phyloP scores from a whole-genome alignment of 352 stramenopile genomes.

The Stramenopiles sp. region DNA sequence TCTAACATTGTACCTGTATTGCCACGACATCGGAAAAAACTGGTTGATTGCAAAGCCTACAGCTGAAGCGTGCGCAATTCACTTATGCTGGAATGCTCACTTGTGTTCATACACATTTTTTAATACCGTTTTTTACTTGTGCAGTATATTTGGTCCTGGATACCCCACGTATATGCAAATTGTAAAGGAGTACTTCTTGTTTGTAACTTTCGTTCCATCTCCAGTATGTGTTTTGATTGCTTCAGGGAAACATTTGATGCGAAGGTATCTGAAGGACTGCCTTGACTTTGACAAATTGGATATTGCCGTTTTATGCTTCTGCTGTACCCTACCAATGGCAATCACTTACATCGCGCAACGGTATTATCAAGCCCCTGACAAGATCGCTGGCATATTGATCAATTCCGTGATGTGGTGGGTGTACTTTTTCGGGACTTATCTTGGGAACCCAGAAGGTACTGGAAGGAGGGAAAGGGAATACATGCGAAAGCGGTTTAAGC shows the following conservation, averaged over 20 bases:
- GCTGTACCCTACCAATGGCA: neutral
- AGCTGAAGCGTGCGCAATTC: neutral
- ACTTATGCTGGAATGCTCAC: neutral
- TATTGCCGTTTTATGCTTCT: neutral
- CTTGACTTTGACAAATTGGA: neutral
- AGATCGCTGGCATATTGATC: neutral
- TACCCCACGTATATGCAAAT: neutral
- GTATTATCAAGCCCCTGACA: neutral
- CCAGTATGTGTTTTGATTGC: neutral
- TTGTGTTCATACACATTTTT: neutral
- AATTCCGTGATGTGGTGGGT: neutral
- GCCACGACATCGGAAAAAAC: neutral
- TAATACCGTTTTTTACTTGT: neutral
- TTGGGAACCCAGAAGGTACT: neutral
- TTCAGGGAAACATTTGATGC: neutral
- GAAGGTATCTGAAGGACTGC: neutral
- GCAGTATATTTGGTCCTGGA: neutral
- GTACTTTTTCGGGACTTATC: neutral
- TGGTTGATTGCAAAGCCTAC: neutral
- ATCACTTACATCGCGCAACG: neutral
- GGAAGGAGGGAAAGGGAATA: neutral
- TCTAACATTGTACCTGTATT: neutral
- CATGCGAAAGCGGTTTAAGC: neutral
- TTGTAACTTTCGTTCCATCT: neutral
- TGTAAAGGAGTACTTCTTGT: neutral